Conservation (phyloP, 2,329 filamentous ascomycete species). For the Fusarium tupiense region DNA sequence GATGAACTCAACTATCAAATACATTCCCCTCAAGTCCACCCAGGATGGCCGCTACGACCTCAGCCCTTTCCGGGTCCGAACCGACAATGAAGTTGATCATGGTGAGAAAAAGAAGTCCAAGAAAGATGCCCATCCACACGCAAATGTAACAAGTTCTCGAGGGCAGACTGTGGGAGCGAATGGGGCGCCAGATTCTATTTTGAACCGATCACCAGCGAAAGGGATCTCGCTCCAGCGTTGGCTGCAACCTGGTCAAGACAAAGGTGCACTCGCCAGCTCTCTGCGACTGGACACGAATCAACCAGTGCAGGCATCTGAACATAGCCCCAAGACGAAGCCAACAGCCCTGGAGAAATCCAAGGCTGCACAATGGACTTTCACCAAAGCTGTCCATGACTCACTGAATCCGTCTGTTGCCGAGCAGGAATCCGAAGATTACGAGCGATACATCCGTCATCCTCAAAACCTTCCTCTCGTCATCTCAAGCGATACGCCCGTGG, state of each 20-base stretch:
- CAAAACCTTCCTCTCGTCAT: slow-evolving; percentile 87
- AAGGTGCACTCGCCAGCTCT: slow-evolving; percentile 35
- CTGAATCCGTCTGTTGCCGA: slow-evolving; percentile 83
- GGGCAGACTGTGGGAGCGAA: slow-evolving; percentile 45
- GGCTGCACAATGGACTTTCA: slow-evolving; percentile 87
- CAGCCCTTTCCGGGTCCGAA: slow-evolving; percentile 87
- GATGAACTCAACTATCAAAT: slow-evolving; percentile 88
- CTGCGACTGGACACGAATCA: slow-evolving; percentile 29
- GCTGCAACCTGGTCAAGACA: slow-evolving; percentile 63
- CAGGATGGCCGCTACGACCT: slow-evolving; percentile 81
- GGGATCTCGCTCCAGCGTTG: slow-evolving; percentile 69
- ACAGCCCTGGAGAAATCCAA: slow-evolving; percentile 79
- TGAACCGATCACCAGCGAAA: slow-evolving; percentile 52
- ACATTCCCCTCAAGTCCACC: slow-evolving; percentile 78
- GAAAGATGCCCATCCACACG: slow-evolving; percentile 73
- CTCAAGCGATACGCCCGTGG: slow-evolving; percentile 70
- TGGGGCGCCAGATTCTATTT: slow-evolving; percentile 51
- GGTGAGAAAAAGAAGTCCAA: slow-evolving; percentile 69
- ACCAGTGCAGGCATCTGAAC: slow-evolving; percentile 30
- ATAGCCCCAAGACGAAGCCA: slow-evolving; percentile 58
- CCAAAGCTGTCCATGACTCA: slow-evolving; percentile 84
- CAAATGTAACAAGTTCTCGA: slow-evolving; percentile 63
- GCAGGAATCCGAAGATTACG: slow-evolving; percentile 85
- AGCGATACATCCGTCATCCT: slow-evolving; percentile 87
- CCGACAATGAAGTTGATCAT: slow-evolving; percentile 66